These are phyloP conservation scores for Berberis vulgaris DNA, from an alignment of 164 flowering plant genomes.

Conservation along the genomic window DNA sequence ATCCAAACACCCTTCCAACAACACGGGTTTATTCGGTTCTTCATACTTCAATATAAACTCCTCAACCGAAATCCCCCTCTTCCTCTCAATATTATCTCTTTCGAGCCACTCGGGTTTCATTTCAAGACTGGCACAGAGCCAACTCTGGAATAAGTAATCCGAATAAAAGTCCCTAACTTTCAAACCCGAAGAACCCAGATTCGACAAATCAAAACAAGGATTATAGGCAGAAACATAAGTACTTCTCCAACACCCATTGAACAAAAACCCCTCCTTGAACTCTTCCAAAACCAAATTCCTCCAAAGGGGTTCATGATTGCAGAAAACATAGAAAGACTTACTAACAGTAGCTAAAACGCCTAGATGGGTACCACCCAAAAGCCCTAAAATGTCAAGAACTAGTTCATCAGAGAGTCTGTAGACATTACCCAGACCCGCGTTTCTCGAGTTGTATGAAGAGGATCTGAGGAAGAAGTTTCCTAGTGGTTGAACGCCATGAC, in stretches of 20 bases:
- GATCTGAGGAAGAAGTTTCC: slow-evolving; percentile 64
- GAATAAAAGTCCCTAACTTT: slow-evolving; percentile 79
- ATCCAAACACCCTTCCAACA: slow-evolving; percentile 85
- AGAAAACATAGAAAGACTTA: slow-evolving; percentile 74
- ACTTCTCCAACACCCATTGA: slow-evolving; percentile 63
- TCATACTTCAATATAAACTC: slow-evolving; percentile 74
- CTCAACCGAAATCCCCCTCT: slow-evolving; percentile 62
- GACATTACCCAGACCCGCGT: slow-evolving; percentile 78
- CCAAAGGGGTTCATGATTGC: slow-evolving; percentile 89
- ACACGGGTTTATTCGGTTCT: slow-evolving; percentile 82
- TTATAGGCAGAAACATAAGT: slow-evolving; percentile 43
- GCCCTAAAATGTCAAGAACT: slow-evolving; percentile 70
- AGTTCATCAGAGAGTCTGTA: slow-evolving; percentile 69
- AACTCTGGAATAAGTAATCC: slow-evolving; percentile 95
- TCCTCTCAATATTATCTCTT: slow-evolving; percentile 71
- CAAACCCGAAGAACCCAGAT: slow-evolving; percentile 20
- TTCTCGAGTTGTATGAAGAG: slow-evolving; percentile 60
- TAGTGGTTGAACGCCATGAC: slow-evolving; percentile 82
- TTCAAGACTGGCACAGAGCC: slow-evolving; percentile 95
- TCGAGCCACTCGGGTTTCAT: slow-evolving; percentile 92
- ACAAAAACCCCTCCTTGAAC: slow-evolving; percentile 46
- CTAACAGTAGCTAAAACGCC: slow-evolving; percentile 64
- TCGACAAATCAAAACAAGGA: slow-evolving; percentile 21
- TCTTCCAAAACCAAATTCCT: slow-evolving; percentile 74
- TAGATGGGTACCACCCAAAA: slow-evolving; percentile 46